Evolutionary conservation across 164 flowering plant species (phyloP).

Genomic region (Aristolochia contorta): DNA sequence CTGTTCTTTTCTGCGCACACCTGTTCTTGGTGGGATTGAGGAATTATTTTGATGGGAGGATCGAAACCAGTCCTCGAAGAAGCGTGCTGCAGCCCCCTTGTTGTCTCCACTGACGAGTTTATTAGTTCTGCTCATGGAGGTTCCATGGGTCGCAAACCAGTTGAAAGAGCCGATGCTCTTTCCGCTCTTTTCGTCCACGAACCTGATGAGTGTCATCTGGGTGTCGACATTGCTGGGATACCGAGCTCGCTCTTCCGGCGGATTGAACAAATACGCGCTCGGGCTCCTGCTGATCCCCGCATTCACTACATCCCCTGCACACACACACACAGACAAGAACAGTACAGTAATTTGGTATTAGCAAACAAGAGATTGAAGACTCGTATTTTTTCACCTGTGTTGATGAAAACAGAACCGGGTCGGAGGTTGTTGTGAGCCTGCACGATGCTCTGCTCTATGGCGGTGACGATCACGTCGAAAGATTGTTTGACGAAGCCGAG

Average conservation of each 20-base stretch:
- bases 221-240: constrained; percentile 40
- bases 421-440: constrained; percentile 48
- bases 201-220: constrained; percentile 53
- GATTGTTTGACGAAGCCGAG: constrained; percentile 51
- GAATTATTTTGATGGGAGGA: background rate
- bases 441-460: constrained; percentile 37
- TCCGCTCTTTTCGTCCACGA: constrained; percentile 31
- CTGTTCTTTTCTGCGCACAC: too few relatives aligned
- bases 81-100: constrained; percentile 63
- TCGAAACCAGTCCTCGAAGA: constrained; percentile 56
- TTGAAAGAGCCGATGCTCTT: constrained; percentile 43
- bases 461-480: constrained; percentile 45
- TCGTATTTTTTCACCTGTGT: constrained; percentile 44
- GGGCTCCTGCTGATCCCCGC: constrained; percentile 69
- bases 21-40: background rate
- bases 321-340: too few relatives aligned
- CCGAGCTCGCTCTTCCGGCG: constrained; percentile 39
- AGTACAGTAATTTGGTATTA: too few relatives aligned
- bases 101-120: constrained; percentile 63
- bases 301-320: constrained; percentile 39
- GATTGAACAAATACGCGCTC: constrained; percentile 52
- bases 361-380: too few relatives aligned
- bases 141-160: constrained; percentile 68
- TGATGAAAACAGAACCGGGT: constrained; percentile 48
- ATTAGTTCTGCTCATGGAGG: constrained; percentile 54